A percentile compares a stretch with the other conserved stretches of the same genome.
phyloP scores from a whole-genome alignment of 208 protist genomes.

The Endotrypanum monterogeii region DNA sequence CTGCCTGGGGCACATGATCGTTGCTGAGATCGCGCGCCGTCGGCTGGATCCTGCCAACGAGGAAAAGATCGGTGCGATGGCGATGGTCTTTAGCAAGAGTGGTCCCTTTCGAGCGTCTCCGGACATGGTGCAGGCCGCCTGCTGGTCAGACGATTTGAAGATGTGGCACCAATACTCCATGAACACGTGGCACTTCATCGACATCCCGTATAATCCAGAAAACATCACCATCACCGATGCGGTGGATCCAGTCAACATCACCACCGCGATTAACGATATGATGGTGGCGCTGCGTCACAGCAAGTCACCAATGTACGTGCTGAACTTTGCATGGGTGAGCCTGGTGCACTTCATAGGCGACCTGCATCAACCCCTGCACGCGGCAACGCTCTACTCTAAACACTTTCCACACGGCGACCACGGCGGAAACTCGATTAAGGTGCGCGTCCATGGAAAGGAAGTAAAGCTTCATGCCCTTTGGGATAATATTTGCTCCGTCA shows the following conservation, averaged over 20 bases:
- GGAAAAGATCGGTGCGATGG: constrained; percentile 35
- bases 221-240: constrained; percentile 37
- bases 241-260: constrained; percentile 21
- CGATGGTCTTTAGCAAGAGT: constrained; percentile 35
- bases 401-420: constrained; percentile 61
- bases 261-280: constrained; percentile 25
- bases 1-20: constrained; percentile 84
- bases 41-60: constrained; percentile 41
- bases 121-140: constrained; percentile 70
- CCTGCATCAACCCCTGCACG: constrained; percentile 87
- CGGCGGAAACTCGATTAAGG: constrained; percentile 68
- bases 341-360: constrained; percentile 86
- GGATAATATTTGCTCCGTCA: constrained; percentile 71
- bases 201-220: constrained; percentile 62
- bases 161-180: constrained; percentile 59
- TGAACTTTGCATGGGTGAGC: constrained; percentile 72
- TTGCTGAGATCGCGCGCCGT: constrained; percentile 76
- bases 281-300: constrained; percentile 5
- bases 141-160: constrained; percentile 88
- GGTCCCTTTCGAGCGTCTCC: constrained; percentile 65
- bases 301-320: constrained; percentile 45
- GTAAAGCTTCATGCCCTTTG: constrained; percentile 79
- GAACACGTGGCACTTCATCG: constrained; percentile 78
- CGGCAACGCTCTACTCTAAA: constrained; percentile 40
- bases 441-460: constrained; percentile 29